A percentile compares a stretch with the other conserved stretches of the same genome.
Conservation (phyloP, 2,329 filamentous ascomycete species). For the Cytospora mali region DNA sequence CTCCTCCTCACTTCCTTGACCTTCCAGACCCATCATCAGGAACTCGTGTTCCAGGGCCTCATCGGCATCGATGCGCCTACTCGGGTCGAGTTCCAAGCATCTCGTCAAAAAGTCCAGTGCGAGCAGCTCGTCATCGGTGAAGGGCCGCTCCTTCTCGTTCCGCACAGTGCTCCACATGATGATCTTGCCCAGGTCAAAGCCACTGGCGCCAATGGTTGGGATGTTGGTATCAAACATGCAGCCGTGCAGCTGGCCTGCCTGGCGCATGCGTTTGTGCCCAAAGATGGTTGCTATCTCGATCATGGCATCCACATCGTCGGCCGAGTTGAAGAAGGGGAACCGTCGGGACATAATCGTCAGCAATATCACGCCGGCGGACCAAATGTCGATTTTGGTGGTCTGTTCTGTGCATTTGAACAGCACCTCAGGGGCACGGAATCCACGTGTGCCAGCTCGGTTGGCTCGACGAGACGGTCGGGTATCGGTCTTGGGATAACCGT, state of each 20-base stretch:
- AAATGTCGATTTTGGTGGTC: constrained; percentile 91
- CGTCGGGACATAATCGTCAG: constrained; percentile 90
- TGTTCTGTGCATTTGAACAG: constrained; percentile 96
- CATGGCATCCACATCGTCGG: constrained; percentile 97
- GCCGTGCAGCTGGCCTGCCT: constrained; percentile 80
- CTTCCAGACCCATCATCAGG: constrained; percentile 47
- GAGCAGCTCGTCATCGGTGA: constrained; percentile 69
- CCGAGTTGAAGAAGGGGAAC: constrained; percentile 98
- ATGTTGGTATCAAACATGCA: constrained; percentile 92
- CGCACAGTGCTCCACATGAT: constrained; percentile 92
- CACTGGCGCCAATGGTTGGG: constrained; percentile 82
- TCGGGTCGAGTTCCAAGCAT: constrained; percentile 77
- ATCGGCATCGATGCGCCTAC: constrained; percentile 71
- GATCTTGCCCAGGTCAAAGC: constrained; percentile 90
- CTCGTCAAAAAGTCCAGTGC: constrained; percentile 72
- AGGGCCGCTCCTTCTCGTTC: constrained; percentile 50
- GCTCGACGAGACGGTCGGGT: constrained; percentile 84
- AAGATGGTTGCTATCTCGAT: constrained; percentile 98
- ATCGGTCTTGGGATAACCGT: constrained; percentile 86
- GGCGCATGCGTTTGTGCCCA: constrained; percentile 80
- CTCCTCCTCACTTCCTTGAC: constrained; percentile 49
- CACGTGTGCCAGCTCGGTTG: constrained; percentile 91
- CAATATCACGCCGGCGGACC: constrained; percentile 95
- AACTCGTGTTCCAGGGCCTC: constrained; percentile 77
- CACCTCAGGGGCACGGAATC: constrained; percentile 95